Evolutionary conservation across 108 stramenopile species (phyloP), one percentile per base, ranked within the genome.

Genomic region (Nitzschia palea): DNA sequence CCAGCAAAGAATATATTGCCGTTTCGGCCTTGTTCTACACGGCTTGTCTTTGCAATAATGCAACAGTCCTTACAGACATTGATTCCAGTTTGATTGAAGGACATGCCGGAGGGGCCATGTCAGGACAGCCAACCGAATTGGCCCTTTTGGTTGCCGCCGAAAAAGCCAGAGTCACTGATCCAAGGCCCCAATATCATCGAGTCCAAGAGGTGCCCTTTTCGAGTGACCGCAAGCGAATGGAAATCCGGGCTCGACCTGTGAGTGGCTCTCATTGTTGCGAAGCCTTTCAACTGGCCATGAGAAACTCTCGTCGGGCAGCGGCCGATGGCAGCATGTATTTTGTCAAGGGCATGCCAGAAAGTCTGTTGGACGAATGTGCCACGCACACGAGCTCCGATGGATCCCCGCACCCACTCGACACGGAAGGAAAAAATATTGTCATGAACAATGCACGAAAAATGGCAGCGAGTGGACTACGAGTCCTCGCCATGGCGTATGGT

Each of bases 341-440:
- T 73, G 88, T 97, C 44, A 99, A 99, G 74, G 98, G 98, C 0
- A 94, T 96, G 81, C 90, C 95, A 1, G 97, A 99, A 71, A 65
- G 84, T 15, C 71, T 99, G 10, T 63, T 96, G 26, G 83, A 81
- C n/a, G 87, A 92, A 68, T 95, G 94, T 63, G 34, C 32, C 18
- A 73, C 81, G 6, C 80, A 83, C 48, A 76, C 73, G 27, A 71
- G 76, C 2, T 25, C 80, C 9, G 80, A 87, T 69, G 89, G 89
- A 22, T 71, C 82, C 20, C 69, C 80, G 0, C 45, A 56, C 2
- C 52, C 73, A 18, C 74, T 97, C 47, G 79, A 73, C 6, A 87
- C 88, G 30, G 58, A 80, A 10, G 75, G 73, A 6, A 80, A 76
- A 47, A 64, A 60, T 20, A 35, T 50, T 22, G 87, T 84, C 26